A percentile compares a stretch with the other conserved stretches of the same genome.
Conservation (phyloP, 176 grass and related monocot species). For the Phoenix roebelenii region DNA sequence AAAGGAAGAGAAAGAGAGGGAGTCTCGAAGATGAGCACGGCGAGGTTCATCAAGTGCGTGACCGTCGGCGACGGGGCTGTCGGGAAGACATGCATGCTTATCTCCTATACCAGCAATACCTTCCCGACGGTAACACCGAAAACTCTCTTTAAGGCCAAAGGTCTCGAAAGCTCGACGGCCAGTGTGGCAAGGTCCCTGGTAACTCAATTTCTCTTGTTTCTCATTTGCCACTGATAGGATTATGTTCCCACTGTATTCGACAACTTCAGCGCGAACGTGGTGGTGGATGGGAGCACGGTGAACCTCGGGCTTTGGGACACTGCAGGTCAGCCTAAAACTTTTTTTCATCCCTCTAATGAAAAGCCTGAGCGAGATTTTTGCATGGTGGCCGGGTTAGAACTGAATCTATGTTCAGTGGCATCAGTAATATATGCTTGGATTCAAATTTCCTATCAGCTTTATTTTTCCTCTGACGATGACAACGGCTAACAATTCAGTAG, state of each 20-base stretch:
- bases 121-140: conserved; percentile 26
- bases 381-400: no score
- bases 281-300: conserved; percentile 18
- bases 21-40: conserved; percentile 30
- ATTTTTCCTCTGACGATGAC: no score
- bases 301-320: conserved; percentile 21
- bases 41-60: conserved; percentile 51
- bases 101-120: conserved; percentile 51
- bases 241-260: conserved; percentile 17
- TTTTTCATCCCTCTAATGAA: neutral
- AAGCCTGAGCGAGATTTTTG: no score
- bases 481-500: no score
- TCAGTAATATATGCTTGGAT: no score
- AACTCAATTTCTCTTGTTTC: neutral
- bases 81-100: conserved; percentile 52
- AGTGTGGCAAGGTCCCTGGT: no score
- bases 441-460: no score
- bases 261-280: conserved; percentile 18
- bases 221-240: neutral
- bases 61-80: conserved; percentile 41
- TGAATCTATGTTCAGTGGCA: no score
- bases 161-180: no score
- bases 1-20: conserved; percentile 1
- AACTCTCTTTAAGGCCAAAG: neutral
- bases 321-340: conserved; percentile 2